Percentiles rank a stretch among this genome's conserved stretches.
These are phyloP conservation scores for Trichoderma citrinoviride DNA, from an alignment of 2,329 filamentous ascomycete genomes.

Conservation along the genomic window DNA sequence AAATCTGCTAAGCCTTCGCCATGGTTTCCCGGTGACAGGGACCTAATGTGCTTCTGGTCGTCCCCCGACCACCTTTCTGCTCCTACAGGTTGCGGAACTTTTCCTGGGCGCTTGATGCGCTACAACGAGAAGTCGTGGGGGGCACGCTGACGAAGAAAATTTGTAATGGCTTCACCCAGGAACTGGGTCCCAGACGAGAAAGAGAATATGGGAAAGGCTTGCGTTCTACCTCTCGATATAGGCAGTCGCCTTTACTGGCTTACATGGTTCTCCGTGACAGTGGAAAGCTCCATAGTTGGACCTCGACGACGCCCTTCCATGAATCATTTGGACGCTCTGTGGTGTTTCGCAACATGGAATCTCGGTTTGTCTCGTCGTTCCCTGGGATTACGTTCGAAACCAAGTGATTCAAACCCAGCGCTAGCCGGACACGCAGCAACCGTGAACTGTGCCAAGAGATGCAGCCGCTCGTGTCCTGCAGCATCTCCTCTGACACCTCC, in stretches of 20 bases:
- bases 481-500: not conserved
- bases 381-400: too few relatives aligned
- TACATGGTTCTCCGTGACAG: too few relatives aligned
- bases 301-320: not conserved
- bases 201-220: too few relatives aligned
- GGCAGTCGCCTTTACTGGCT: too few relatives aligned
- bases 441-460: not conserved
- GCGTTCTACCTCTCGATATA: too few relatives aligned
- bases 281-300: too few relatives aligned
- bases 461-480: not conserved
- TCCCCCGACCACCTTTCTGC: not conserved
- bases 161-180: too few relatives aligned
- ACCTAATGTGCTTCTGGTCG: not conserved
- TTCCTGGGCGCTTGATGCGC: not conserved
- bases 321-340: too few relatives aligned
- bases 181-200: too few relatives aligned
- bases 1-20: not conserved
- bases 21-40: not conserved
- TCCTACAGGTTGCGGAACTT: not conserved
- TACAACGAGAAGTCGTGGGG: not conserved
- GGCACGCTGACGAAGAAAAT: too few relatives aligned
- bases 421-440: not conserved
- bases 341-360: too few relatives aligned
- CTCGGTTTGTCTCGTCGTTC: too few relatives aligned
- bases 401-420: not conserved